These are phyloP conservation scores for thale cress (Arabidopsis thaliana) DNA, from an alignment of 345 rosid species.

Conservation along the genomic window TAIR10.1 NC_003075.7:12831001-12831500, in stretches of 20 bases:
- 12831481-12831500: not conserved
- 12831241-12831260: conserved; percentile 33
- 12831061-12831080: not conserved
- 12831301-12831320: conserved; percentile 41
- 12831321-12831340: conserved; percentile 39
- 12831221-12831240: conserved; percentile 61
- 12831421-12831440: conserved; percentile 5
- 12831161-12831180: conserved; percentile 30
- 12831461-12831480: not conserved
- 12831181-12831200: conserved; percentile 19
- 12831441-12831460: conserved; percentile 15
- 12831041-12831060: too few relatives aligned
- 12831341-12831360: conserved; percentile 38
- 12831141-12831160: conserved; percentile 53
- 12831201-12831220: conserved; percentile 57
- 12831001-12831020: conserved; percentile 1
- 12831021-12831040: not conserved
- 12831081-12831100: not conserved
- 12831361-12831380: conserved; percentile 37
- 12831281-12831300: conserved; percentile 16
- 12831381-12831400: conserved; percentile 52
- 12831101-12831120: not conserved
- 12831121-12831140: conserved; percentile 48
- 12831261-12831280: not conserved
- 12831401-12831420: conserved; percentile 55